These are phyloP conservation scores for Dissophora ornata DNA, from an alignment of 192 early-diverging fungal species.

Conservation along the genomic window DNA sequence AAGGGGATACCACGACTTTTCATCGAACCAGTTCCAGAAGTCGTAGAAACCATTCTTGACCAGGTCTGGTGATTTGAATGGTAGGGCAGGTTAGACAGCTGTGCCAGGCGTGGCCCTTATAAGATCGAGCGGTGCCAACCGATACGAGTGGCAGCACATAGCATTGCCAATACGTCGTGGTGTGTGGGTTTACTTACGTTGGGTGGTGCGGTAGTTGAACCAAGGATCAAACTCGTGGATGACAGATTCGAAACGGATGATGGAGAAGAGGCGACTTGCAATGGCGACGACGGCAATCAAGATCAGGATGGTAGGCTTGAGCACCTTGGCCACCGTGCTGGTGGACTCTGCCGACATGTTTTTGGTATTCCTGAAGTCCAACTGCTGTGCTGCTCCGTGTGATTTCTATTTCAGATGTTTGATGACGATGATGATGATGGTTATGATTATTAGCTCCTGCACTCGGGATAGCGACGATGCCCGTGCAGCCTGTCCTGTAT, in stretches of 20 bases:
- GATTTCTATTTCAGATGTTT: neutral
- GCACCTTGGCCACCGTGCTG: constrained; percentile 56
- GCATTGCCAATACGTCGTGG: neutral
- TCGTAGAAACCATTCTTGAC: constrained; percentile 96
- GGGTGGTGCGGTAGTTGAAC: constrained; percentile 99
- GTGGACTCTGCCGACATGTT: constrained; percentile 47
- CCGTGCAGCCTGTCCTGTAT: too few relatives aligned
- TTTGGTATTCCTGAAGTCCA: too few relatives aligned
- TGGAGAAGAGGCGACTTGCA: constrained; percentile 94
- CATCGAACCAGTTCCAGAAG: constrained; percentile 99
- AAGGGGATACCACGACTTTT: constrained; percentile 97
- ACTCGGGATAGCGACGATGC: too few relatives aligned
- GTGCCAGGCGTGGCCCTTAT: too few relatives aligned
- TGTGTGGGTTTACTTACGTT: constrained; percentile 39
- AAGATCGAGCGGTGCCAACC: too few relatives aligned
- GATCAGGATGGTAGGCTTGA: constrained; percentile 90
- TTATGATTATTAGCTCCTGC: too few relatives aligned
- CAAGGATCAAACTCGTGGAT: constrained; percentile 99
- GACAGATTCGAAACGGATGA: constrained; percentile 97
- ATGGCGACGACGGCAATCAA: constrained; percentile 90
- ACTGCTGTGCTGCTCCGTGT: neutral
- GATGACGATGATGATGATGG: neutral
- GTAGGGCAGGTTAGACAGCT: too few relatives aligned
- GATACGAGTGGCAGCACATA: too few relatives aligned
- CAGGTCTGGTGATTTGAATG: constrained; percentile 64